Evolutionary conservation across 2,329 filamentous ascomycete species (phyloP).

Genomic region (Paecilomyces formosus): DNA sequence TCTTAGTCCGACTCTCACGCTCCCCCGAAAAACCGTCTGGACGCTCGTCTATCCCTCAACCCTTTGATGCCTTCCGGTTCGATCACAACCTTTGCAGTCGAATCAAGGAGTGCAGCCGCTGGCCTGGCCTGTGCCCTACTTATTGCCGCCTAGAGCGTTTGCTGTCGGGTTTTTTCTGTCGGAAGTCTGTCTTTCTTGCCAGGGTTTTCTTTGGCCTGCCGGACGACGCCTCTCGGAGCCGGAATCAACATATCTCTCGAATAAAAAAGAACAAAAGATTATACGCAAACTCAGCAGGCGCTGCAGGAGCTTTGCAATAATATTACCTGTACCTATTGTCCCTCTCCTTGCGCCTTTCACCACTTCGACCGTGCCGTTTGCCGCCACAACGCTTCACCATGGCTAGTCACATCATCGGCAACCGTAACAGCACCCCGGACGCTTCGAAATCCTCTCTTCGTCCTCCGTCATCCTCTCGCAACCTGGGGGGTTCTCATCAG

Average conservation of each 20-base stretch:
- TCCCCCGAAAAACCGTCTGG: slow-evolving; percentile 10
- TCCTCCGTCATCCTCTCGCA: slow-evolving; percentile 75
- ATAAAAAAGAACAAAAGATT: background rate
- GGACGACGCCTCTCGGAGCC: background rate
- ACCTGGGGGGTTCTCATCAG: slow-evolving; percentile 71
- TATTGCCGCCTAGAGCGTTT: slow-evolving; percentile 21
- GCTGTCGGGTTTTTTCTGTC: slow-evolving; percentile 18
- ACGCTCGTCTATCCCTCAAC: slow-evolving; percentile 8
- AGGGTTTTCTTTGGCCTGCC: slow-evolving; percentile 8
- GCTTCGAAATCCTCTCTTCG: slow-evolving; percentile 73
- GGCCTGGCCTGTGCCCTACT: slow-evolving; percentile 37
- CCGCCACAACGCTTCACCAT: slow-evolving; percentile 25
- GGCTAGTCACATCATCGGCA: slow-evolving; percentile 63
- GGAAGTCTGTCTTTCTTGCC: slow-evolving; percentile 11
- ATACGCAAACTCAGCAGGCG: slow-evolving; percentile 59
- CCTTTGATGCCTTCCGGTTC: slow-evolving; percentile 19
- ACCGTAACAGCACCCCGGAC: slow-evolving; percentile 96
- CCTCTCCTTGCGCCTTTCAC: slow-evolving; percentile 2
- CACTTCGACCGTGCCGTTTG: background rate
- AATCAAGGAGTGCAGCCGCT: slow-evolving; percentile 36
- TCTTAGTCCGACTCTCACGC: slow-evolving; percentile 11
- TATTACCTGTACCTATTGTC: slow-evolving; percentile 29
- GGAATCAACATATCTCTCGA: background rate
- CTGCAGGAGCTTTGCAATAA: slow-evolving; percentile 60
- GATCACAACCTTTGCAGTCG: slow-evolving; percentile 15